Evolutionary conservation across 2,329 filamentous ascomycete genomes (phyloP).

Genomic region (Pseudocercospora pini-densiflorae): DNA sequence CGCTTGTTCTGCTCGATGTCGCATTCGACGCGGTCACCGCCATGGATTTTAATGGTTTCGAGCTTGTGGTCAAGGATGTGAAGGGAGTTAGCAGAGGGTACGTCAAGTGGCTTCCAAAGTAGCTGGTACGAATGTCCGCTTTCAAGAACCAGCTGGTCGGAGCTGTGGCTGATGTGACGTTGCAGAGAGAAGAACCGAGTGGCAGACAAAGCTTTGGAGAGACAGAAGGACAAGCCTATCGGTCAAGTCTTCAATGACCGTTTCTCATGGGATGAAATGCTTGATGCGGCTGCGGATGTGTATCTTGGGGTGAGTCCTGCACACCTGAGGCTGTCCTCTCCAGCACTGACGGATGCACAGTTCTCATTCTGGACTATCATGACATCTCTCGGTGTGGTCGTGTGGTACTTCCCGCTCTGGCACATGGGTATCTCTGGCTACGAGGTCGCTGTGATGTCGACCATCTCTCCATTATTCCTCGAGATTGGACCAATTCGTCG

Average conservation of each 20-base stretch:
- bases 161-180: slow-evolving; percentile 11
- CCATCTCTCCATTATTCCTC: slow-evolving; percentile 79
- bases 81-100: slow-evolving; percentile 97
- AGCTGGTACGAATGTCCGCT: slow-evolving; percentile 59
- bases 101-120: slow-evolving; percentile 93
- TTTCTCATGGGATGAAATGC: slow-evolving; percentile 73
- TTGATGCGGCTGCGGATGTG: slow-evolving; percentile 85
- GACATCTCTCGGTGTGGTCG: slow-evolving; percentile 82
- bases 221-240: slow-evolving; percentile 71
- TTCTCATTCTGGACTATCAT: slow-evolving; percentile 96
- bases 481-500: slow-evolving; percentile 71
- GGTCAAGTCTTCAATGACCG: slow-evolving; percentile 70
- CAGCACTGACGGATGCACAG: slow-evolving; percentile 48
- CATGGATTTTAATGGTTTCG: slow-evolving; percentile 86
- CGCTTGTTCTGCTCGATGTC: slow-evolving; percentile 91
- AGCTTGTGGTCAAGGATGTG: slow-evolving; percentile 84
- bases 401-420: slow-evolving; percentile 99
- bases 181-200: slow-evolving; percentile 37
- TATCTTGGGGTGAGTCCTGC: slow-evolving; percentile 79
- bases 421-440: slow-evolving; percentile 99
- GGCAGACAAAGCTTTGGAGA: slow-evolving; percentile 37
- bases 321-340: background rate
- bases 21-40: slow-evolving; percentile 95
- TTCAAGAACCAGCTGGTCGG: slow-evolving; percentile 1
- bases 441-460: slow-evolving; percentile 85